These are phyloP conservation scores for Citrus trifoliata DNA, from an alignment of 345 rosid species.

Conservation along the genomic window DNA sequence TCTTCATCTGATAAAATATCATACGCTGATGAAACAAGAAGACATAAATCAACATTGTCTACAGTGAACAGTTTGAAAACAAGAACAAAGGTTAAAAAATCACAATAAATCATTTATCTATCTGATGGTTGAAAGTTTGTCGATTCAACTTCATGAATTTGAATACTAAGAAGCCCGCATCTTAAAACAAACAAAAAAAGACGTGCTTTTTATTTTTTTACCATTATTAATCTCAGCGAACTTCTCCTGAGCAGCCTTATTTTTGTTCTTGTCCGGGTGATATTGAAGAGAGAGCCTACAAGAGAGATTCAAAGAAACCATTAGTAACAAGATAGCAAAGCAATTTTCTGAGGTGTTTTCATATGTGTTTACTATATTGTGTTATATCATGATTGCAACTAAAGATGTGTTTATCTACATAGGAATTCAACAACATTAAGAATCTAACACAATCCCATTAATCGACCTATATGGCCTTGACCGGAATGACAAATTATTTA, in stretches of 20 bases:
- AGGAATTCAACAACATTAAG: neutral
- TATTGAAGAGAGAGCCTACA: slow-evolving; percentile 79
- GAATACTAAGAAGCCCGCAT: neutral
- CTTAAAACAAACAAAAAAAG: neutral
- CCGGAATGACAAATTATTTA: neutral
- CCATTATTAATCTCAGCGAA: slow-evolving; percentile 93
- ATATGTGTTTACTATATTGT: neutral
- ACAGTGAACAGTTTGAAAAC: neutral
- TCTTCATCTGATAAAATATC: slow-evolving; percentile 88
- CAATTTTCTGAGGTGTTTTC: neutral
- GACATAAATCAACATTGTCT: neutral
- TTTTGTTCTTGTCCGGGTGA: slow-evolving; percentile 93
- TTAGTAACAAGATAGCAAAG: neutral
- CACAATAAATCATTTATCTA: neutral
- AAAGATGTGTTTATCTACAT: neutral
- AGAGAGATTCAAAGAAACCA: neutral
- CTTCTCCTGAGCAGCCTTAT: slow-evolving; percentile 80
- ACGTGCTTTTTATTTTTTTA: slow-evolving; percentile 14
- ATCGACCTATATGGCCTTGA: neutral
- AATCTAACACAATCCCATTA: neutral
- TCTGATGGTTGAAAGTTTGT: neutral
- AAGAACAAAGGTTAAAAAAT: neutral
- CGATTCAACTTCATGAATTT: neutral
- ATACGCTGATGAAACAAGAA: slow-evolving; percentile 60
- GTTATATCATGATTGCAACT: neutral